Evolutionary conservation across 345 rosid species (phyloP), one percentile per base, ranked within the genome.

Genomic region (Excoecaria cochinchinensis): DNA sequence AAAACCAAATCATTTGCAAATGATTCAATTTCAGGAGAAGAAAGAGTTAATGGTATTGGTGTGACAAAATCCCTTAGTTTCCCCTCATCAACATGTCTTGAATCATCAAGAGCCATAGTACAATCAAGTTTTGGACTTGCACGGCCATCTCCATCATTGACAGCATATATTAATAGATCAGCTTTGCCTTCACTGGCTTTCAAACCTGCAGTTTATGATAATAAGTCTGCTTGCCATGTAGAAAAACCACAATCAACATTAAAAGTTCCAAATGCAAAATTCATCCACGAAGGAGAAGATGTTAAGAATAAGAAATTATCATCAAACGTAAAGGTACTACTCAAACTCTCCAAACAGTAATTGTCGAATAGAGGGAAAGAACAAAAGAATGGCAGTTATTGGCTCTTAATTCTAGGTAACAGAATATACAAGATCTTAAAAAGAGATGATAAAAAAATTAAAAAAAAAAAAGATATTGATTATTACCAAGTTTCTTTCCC

Each of bases 401-500:
- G 31, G 31, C 31, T 31, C 31, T 31, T 31, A 31, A 31, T 31
- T 31, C 31, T 31, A 31, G 31, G 31, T 31, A 31, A 31, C 31
- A 31, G 31, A 31, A 31, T 31, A 31, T 31, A 31, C 31, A 31
- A 31, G 31, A 31, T 31, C 31, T 31, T 31, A 31, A 31, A 31
- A 31, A 31, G 31, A 31, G 31, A 31, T 31, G 31, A 31, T 31
- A 31, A 31, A 31, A 31, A 31, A 31, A 31, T 31, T 0, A 31
- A 31, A 2, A 1, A 31, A n/a, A 22, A 15, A 58, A 38, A 39
- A 22, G 21, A 25, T 58, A 71, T n/a, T 36, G 10, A 21, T 52
- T 36, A 78, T 74, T 78, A 92, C 90, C 96, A 74, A 88, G 79
- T 81, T 89, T 87, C 98, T 90, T 88, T 53, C 39, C 86, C 84